phyloP scores from a whole-genome alignment of 352 stramenopile species.

The Phytophthora vignae region DNA sequence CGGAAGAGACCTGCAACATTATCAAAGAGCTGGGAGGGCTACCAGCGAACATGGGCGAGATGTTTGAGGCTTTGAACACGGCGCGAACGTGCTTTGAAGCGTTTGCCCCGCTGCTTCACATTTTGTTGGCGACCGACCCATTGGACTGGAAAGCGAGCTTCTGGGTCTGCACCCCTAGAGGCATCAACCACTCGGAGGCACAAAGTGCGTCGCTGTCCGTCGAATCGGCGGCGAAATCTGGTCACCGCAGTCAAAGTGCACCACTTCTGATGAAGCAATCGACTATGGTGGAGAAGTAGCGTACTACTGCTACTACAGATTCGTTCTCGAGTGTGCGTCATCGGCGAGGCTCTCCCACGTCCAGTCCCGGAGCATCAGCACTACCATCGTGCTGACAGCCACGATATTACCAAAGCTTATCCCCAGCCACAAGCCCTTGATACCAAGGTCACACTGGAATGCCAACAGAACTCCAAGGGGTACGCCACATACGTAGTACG shows the following conservation, averaged over 20 bases:
- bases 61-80: conserved; percentile 36
- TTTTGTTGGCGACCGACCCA: conserved; percentile 33
- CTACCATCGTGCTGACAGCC: conserved; percentile 1
- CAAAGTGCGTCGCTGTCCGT: not conserved
- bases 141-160: conserved; percentile 33
- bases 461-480: conserved; percentile 62
- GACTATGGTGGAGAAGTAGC: not conserved
- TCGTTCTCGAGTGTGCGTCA: not conserved
- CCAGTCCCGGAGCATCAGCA: not conserved
- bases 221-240: not conserved
- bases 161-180: not conserved
- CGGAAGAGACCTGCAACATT: not conserved
- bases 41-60: conserved; percentile 6
- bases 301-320: not conserved
- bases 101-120: conserved; percentile 42
- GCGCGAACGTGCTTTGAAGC: conserved; percentile 18
- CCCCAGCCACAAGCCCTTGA: conserved; percentile 63
- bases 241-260: not conserved
- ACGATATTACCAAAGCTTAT: conserved; percentile 42
- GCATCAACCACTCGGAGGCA: not conserved
- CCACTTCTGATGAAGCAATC: not conserved
- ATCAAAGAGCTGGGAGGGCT: conserved; percentile 3
- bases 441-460: conserved; percentile 45
- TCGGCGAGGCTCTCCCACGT: not conserved
- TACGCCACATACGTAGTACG: conserved; percentile 74